Base-by-base conservation (phyloP, 257 asterid genomes). In the Ligustrum vulgare region DNA sequence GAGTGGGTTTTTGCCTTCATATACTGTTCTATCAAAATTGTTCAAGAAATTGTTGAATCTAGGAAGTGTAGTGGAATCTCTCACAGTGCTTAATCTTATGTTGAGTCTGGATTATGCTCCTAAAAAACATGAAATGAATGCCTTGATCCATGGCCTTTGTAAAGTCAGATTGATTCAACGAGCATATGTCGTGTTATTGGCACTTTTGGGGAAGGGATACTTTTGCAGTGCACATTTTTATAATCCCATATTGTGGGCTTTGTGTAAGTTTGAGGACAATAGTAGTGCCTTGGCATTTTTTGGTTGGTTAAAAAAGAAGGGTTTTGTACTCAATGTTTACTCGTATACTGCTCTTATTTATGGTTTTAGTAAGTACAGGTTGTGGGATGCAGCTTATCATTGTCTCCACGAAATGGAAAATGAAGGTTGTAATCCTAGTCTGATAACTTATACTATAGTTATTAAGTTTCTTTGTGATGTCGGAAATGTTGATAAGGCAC, bases 311-410 rank as follows among this genome's bases (percentile, higher is more conserved):
- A 80, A 75, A 39, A 88, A 86, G 84, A 90, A 82, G 80, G 91
- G n/a, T n/a, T 74, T 81, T 67, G 36, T 63, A 66, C 65, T 8
- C 63, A 84, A 80, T 43, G 85, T 81, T 36, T 82, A 83, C 73
- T 78, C 94, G 7, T 89, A 87, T 69, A 89, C 90, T 33, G 92
- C 92, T 47, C 78, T 90, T 73, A 77, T 88, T 41, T 84, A 91
- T 78, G 87, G 89, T 65, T 86, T 86, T 75, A 64, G 93, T 73
- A 78, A 80, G 73, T 85, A 77, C 35, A 76, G 83, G 69, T 63
- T 75, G 66, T 87, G 92, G 96, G 72, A 34, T 23, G 87, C 86
- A 67, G 87, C 84, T 75, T 81, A 71, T 67, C 78, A 58, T 67
- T 84, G 88, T 80, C 79, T 88, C 35, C 47, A 77, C 68, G 71